phyloP scores from a whole-genome alignment of 352 stramenopile genomes.

The Phytophthora rubi region DNA sequence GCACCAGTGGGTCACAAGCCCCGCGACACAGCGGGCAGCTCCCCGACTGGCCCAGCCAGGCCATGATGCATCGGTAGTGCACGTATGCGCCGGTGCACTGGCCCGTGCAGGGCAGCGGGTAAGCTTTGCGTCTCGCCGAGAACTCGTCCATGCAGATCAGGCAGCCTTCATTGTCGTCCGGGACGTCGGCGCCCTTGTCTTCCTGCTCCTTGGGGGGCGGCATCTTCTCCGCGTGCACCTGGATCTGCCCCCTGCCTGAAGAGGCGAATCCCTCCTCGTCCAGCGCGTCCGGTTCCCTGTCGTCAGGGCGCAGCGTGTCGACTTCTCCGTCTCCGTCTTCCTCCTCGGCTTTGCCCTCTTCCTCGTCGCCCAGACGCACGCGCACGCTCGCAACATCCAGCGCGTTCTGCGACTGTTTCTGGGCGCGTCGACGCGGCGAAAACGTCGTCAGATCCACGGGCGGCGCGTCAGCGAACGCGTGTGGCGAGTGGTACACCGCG shows the following conservation, averaged over 20 bases:
- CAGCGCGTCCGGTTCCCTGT: conserved; percentile 19
- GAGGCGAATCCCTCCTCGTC: conserved; percentile 17
- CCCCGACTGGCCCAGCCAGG: conserved; percentile 84
- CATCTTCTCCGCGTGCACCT: conserved; percentile 37
- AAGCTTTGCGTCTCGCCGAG: conserved; percentile 81
- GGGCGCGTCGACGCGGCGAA: conserved; percentile 61
- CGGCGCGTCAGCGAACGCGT: conserved; percentile 49
- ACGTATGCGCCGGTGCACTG: conserved; percentile 81
- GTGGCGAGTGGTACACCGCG: conserved; percentile 69
- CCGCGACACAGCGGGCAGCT: conserved; percentile 86
- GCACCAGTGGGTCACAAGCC: conserved; percentile 77
- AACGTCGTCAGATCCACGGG: conserved; percentile 54
- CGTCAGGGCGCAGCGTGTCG: conserved; percentile 25
- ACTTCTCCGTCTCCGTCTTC: conserved; percentile 31
- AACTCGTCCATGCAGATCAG: conserved; percentile 93
- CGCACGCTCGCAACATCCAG: conserved; percentile 14
- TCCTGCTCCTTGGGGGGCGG: conserved; percentile 36
- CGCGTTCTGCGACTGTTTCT: conserved; percentile 14
- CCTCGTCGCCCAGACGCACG: conserved; percentile 42
- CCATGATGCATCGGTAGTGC: conserved; percentile 91
- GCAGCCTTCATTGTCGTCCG: conserved; percentile 58
- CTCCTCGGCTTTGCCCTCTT: conserved; percentile 50
- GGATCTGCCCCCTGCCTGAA: conserved; percentile 10
- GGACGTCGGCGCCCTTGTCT: conserved; percentile 26
- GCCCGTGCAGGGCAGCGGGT: conserved; percentile 82